These are phyloP conservation scores for Diaporthe capsici DNA, from an alignment of 2,329 filamentous ascomycete species.

Conservation along the genomic window DNA sequence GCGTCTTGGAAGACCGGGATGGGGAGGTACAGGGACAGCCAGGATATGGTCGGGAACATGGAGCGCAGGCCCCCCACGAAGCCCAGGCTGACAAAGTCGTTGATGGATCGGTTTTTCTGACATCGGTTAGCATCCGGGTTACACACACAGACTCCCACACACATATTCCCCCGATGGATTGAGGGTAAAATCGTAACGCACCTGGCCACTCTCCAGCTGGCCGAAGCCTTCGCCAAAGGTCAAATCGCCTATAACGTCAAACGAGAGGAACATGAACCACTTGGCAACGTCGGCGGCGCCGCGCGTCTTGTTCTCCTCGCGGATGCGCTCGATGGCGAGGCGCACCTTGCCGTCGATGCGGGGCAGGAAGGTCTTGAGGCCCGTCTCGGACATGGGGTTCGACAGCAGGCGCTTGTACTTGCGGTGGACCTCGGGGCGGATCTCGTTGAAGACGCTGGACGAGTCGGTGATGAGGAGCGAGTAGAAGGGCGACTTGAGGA, in stretches of 20 bases:
- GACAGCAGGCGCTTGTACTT: constrained; percentile 59
- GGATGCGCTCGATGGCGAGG: constrained; percentile 59
- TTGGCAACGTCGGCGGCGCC: constrained; percentile 63
- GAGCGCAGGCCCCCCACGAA: constrained; percentile 45
- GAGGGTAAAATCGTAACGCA: constrained; percentile 46
- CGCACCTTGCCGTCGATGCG: constrained; percentile 54
- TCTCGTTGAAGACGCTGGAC: constrained; percentile 57
- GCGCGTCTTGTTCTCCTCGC: constrained; percentile 54
- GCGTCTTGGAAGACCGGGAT: constrained; percentile 44
- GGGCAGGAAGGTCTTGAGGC: constrained; percentile 50
- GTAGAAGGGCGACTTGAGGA: constrained; percentile 49
- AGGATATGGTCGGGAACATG: constrained; percentile 49
- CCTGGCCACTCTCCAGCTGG: constrained; percentile 65
- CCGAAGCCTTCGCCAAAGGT: constrained; percentile 68
- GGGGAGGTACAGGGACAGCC: constrained; percentile 45
- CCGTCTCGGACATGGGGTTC: constrained; percentile 54
- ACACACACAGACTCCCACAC: background rate
- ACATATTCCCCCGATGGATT: background rate
- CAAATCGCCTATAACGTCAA: constrained; percentile 67
- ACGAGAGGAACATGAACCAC: constrained; percentile 68
- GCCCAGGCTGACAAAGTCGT: constrained; percentile 53
- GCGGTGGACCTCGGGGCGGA: constrained; percentile 55
- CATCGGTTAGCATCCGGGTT: background rate
- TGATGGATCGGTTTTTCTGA: constrained; percentile 58
- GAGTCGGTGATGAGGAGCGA: constrained; percentile 37